Evolutionary conservation across 176 grass and related monocot genomes (phyloP), one percentile per base, ranked within the genome.

Genomic region (Aegilops tauschii): DNA sequence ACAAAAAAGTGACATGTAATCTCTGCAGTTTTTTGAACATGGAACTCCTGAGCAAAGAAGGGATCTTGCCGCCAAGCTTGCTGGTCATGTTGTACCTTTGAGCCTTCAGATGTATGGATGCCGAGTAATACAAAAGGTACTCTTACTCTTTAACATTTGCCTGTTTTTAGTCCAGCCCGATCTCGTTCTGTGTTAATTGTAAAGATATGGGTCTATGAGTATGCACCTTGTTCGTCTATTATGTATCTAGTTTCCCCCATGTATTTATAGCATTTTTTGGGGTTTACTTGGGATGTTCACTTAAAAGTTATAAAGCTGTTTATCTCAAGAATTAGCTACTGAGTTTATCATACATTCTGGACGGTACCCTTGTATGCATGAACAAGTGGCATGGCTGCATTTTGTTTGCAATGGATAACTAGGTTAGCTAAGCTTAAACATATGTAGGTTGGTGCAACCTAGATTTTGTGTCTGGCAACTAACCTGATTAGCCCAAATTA

Each of bases 101-200:
- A 99, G 97, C 68, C 92, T 96, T 93, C 97, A 99, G 45, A 99
- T 99, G 97, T 99, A 99, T 59, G 97, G 97, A 12, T 99, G 97
- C 61, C 90, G 97, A 78, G 97, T 99, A 83, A 97, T 99, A 84
- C 97, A 99, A 58, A 99, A 99, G 97, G 97, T 99, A 83, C 29
- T 44, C 45, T 78, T 79, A 27, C 35, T 82, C 63, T 63, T 63
- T 50, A 34, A 50, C 49, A 49, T 47, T 81, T 66, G 10, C 18
- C 68, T 63, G 67, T 31, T 70, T 82, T 58, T 9, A 65, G 45
- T 75, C 1, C 37, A 20, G 25, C 39, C 34, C 47, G 54, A 12
- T 17, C 66, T 77, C 20, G n/a, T 70, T 37, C 76, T 44, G 10
- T 86, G 73, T 11, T 4, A 59, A 80, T 42, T 67, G 20, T 86